Conservation (phyloP, 257 asterid species). For the Primulina eburnea region DNA sequence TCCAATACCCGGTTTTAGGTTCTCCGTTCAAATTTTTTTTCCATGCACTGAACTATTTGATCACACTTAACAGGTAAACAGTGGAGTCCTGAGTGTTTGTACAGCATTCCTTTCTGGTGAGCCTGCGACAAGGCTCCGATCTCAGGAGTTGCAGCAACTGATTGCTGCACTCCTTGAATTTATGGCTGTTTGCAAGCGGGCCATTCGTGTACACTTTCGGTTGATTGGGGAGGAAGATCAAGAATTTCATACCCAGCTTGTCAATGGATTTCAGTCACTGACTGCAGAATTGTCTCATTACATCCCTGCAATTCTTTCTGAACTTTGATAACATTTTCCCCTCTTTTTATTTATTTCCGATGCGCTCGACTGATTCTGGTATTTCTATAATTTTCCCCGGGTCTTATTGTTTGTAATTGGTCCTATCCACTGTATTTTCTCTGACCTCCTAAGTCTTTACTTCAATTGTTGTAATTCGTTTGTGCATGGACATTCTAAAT, state of each 20-base stretch:
- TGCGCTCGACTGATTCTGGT: background rate
- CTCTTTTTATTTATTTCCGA: background rate
- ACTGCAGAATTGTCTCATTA: slow-evolving; percentile 98
- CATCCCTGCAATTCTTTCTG: slow-evolving; percentile 99
- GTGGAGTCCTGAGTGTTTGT: slow-evolving; percentile 96
- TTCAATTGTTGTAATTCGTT: background rate
- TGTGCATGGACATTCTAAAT: background rate
- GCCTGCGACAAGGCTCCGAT: slow-evolving; percentile 96
- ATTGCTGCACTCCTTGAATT: slow-evolving; percentile 96
- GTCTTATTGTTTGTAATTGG: slow-evolving; percentile 12
- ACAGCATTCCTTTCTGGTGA: slow-evolving; percentile 99
- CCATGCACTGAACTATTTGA: background rate
- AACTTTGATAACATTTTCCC: slow-evolving; percentile 44
- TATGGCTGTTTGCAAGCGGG: slow-evolving; percentile 99
- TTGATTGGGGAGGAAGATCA: slow-evolving; percentile 97
- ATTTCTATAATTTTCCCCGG: background rate
- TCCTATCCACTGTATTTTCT: background rate
- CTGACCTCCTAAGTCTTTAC: background rate
- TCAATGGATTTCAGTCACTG: slow-evolving; percentile 95
- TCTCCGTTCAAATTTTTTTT: background rate
- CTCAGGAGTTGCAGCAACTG: slow-evolving; percentile 94
- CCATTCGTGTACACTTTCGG: slow-evolving; percentile 91
- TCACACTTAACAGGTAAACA: slow-evolving; percentile 66
- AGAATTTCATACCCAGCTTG: slow-evolving; percentile 96
- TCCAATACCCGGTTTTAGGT: no score